These are phyloP conservation scores for Rutstroemia sp. DNA, from an alignment of 2,329 filamentous ascomycete genomes.

Conservation along the genomic window DNA sequence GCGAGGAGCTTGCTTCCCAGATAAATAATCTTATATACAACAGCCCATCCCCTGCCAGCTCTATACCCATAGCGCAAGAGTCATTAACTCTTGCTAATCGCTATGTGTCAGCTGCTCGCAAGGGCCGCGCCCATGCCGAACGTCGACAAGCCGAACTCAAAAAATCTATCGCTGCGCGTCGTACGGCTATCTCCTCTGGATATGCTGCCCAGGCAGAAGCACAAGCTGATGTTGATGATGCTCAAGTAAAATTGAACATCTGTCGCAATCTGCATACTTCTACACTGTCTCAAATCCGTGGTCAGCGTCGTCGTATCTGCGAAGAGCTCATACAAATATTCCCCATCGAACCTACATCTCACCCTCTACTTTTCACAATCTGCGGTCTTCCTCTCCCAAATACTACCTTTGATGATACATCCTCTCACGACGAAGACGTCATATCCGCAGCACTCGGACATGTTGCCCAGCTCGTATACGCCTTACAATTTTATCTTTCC, in stretches of 20 bases:
- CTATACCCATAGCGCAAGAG: slow-evolving; percentile 43
- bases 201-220: slow-evolving; percentile 50
- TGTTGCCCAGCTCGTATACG: slow-evolving; percentile 65
- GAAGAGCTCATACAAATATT: slow-evolving; percentile 76
- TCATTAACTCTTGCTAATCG: slow-evolving; percentile 40
- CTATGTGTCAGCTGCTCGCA: slow-evolving; percentile 56
- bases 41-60: slow-evolving; percentile 32
- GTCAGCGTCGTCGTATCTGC: slow-evolving; percentile 83
- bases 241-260: slow-evolving; percentile 48
- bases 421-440: slow-evolving; percentile 49
- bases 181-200: slow-evolving; percentile 60
- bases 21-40: slow-evolving; percentile 55
- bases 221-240: slow-evolving; percentile 53
- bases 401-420: slow-evolving; percentile 60
- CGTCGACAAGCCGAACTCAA: slow-evolving; percentile 60
- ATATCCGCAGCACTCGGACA: slow-evolving; percentile 77
- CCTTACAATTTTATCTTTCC: slow-evolving; percentile 75
- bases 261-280: slow-evolving; percentile 48
- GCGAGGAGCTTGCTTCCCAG: slow-evolving; percentile 66
- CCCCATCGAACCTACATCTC: slow-evolving; percentile 61
- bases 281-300: slow-evolving; percentile 61
- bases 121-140: slow-evolving; percentile 53
- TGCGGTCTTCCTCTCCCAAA: slow-evolving; percentile 74
- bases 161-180: slow-evolving; percentile 56
- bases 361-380: slow-evolving; percentile 76